Evolutionary conservation across 164 flowering plant genomes (phyloP), one percentile per base, ranked within the genome.

Genomic region (Chloranthus sessilifolius): DNA sequence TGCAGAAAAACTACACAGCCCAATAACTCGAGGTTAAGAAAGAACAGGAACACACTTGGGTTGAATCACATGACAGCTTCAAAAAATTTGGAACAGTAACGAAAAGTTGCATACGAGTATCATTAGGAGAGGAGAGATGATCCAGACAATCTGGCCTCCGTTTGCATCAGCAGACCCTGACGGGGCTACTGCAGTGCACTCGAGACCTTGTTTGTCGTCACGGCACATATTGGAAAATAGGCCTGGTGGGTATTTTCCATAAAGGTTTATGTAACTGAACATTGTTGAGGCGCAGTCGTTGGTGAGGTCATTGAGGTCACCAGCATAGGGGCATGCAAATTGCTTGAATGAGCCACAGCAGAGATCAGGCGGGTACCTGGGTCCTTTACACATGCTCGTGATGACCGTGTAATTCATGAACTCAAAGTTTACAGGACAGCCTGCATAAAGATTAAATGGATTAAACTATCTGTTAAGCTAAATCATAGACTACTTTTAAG

Each of bases 311-410:
- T 72, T 72, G 19, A 74, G 1, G 19, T 64, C 33, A 1, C 36
- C 65, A 1, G 58, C 23, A 30, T 46, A 51, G 10, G 77, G 75
- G 64, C 83, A 78, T 0, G 73, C 68, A n/a, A 78, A 66, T 48
- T 72, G 52, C 61, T 63, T 65, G 25, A 75, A 56, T 8, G 83
- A 68, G 1, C 2, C 36, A 51, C 83, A 78, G 33, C 83, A 78
- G 12, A 49, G 43, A 7, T 59, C 36, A 20, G 67, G n/a, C 0
- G 60, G 42, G 46, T 75, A 78, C n/a, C 57, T 47, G 15, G 82
- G 82, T 16, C 82, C 82, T 57, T 72, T 77, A 70, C 82, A 77
- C 31, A 70, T 63, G 69, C 79, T 74, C 29, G 82, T 77, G 40
- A 77, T 60, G 61, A 74, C 58, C 19, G 82, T 72, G 68, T 77